These are phyloP conservation scores for Cajanus cajan DNA, from an alignment of 306 rosid species.

Conservation along the genomic window DNA sequence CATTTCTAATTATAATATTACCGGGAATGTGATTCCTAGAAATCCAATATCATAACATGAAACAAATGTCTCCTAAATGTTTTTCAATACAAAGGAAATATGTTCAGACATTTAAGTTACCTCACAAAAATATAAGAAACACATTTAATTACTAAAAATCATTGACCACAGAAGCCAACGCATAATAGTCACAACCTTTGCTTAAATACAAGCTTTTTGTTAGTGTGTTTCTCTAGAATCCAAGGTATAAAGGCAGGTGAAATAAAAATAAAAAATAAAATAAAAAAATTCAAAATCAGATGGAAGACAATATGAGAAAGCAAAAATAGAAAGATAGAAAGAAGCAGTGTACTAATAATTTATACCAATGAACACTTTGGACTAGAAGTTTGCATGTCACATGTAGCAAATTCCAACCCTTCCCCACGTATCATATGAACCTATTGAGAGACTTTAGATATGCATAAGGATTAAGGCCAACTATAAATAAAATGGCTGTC, in stretches of 20 bases:
- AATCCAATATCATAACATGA: too few species aligned
- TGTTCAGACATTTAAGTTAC: neutral
- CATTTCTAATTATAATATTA: too few species aligned
- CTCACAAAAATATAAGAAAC: neutral
- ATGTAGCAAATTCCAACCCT: neutral
- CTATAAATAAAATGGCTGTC: neutral
- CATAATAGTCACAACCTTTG: neutral
- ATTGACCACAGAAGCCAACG: neutral
- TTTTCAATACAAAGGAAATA: neutral
- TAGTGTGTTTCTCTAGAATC: neutral
- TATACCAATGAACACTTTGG: neutral
- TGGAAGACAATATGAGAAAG: neutral
- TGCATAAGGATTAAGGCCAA: neutral
- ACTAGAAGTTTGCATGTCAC: neutral
- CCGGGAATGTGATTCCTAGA: too few species aligned
- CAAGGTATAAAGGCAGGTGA: neutral
- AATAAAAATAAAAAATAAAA: too few species aligned
- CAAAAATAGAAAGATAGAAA: too few species aligned
- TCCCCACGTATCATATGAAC: neutral
- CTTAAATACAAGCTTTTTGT: neutral
- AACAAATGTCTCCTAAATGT: neutral
- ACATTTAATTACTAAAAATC: neutral
- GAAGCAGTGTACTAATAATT: neutral
- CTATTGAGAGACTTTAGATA: neutral
- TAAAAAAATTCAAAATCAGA: neutral